A percentile compares a stretch with the other conserved stretches of the same genome.
phyloP scores from a whole-genome alignment of 192 early-diverging fungal genomes.

The Entomortierella parvispora region DNA sequence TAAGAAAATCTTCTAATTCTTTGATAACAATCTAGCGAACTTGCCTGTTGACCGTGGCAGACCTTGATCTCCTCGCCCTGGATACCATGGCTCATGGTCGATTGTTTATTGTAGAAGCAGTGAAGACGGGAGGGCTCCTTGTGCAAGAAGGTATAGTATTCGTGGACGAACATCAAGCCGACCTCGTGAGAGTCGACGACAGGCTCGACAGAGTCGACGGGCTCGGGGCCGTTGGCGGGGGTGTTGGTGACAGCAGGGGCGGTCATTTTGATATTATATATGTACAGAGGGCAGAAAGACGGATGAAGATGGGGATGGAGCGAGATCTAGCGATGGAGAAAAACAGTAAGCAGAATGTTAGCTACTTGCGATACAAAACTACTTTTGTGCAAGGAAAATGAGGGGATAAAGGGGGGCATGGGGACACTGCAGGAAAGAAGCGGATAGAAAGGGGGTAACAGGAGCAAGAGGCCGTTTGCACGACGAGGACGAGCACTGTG shows the following conservation, averaged over 20 bases:
- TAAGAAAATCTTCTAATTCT: neutral
- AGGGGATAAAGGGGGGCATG: constrained; percentile 1
- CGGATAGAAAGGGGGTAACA: neutral
- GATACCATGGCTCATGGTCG: constrained; percentile 81
- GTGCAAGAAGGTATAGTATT: constrained; percentile 95
- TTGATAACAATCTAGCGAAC: constrained; percentile 2
- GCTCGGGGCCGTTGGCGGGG: constrained; percentile 36
- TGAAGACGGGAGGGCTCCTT: constrained; percentile 82
- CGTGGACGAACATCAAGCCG: constrained; percentile 93
- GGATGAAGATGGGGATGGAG: neutral
- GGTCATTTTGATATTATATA: constrained; percentile 15
- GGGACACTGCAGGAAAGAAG: neutral
- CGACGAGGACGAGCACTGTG: too few species aligned
- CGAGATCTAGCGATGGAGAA: constrained; percentile 10
- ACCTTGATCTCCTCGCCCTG: constrained; percentile 79
- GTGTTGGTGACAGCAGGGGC: constrained; percentile 28
- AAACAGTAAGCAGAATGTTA: neutral
- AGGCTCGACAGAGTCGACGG: constrained; percentile 26
- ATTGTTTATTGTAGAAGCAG: constrained; percentile 90
- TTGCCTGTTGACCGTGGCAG: constrained; percentile 79
- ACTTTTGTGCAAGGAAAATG: neutral
- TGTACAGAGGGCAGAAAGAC: constrained; percentile 10
- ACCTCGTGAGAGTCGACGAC: constrained; percentile 71
- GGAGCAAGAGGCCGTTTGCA: too few species aligned
- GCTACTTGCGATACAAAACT: neutral